phyloP scores from a whole-genome alignment of 148 eudicot species.

The Camellia granthamiana region DNA sequence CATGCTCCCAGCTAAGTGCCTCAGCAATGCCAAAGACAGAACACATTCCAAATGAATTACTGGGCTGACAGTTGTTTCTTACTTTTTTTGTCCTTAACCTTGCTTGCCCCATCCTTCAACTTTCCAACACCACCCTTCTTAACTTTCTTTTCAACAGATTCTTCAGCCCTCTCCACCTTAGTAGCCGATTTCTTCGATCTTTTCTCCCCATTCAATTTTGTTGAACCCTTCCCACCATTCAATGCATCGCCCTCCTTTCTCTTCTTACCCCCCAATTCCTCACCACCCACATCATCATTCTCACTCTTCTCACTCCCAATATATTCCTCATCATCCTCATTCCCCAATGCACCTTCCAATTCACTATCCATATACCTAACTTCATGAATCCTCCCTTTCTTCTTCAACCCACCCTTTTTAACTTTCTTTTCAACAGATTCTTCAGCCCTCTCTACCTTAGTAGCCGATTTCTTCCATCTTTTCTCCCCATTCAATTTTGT shows the following conservation, averaged over 20 bases:
- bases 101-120: constrained; percentile 9
- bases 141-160: neutral
- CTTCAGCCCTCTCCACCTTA: neutral
- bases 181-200: neutral
- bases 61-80: constrained; percentile 1
- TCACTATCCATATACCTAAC: neutral
- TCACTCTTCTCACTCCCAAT: neutral
- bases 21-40: neutral
- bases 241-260: neutral
- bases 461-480: neutral
- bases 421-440: neutral
- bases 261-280: neutral
- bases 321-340: neutral
- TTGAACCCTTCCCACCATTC: neutral
- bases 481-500: neutral
- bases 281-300: neutral
- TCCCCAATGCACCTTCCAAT: constrained; percentile 6
- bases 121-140: constrained; percentile 3
- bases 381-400: no score
- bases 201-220: neutral
- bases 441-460: neutral
- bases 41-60: constrained; percentile 6
- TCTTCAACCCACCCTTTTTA: neutral
- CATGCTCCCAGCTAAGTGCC: neutral
- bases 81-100: constrained; percentile 11